phyloP scores from a whole-genome alignment of 345 rosid species.

The Erodium maritimum region DNA sequence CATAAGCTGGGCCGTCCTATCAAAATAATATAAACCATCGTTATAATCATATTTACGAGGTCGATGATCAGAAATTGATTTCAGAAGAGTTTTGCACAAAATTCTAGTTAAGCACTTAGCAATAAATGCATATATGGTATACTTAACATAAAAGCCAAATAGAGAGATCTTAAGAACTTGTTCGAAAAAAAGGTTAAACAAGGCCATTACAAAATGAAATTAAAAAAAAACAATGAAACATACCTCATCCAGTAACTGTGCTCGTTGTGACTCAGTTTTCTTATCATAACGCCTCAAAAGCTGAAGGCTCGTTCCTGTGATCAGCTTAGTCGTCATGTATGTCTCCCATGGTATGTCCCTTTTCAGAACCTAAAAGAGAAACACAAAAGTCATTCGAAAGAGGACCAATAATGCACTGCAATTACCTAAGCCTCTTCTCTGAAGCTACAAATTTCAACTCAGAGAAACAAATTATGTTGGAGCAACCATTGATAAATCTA shows the following conservation, averaged over 20 bases:
- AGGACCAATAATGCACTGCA: too few relatives aligned
- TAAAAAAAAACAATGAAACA: background rate
- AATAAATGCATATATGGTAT: too few relatives aligned
- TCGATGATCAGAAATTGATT: background rate
- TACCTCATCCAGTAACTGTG: slow-evolving; percentile 85
- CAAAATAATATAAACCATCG: slow-evolving; percentile 10
- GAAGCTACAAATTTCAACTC: too few relatives aligned
- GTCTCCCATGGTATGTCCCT: slow-evolving; percentile 99
- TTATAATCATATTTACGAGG: background rate
- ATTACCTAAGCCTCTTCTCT: too few relatives aligned
- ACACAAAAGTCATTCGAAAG: too few relatives aligned
- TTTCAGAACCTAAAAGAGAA: slow-evolving; percentile 54
- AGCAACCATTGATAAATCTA: too few relatives aligned
- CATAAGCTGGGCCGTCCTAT: slow-evolving; percentile 95
- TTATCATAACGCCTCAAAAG: slow-evolving; percentile 80
- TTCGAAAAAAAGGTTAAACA: slow-evolving; percentile 5
- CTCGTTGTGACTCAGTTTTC: slow-evolving; percentile 61
- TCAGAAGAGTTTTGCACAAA: background rate
- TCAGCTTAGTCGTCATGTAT: slow-evolving; percentile 80
- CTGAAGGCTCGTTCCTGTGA: slow-evolving; percentile 78
- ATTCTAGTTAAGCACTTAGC: too few relatives aligned
- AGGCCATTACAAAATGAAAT: background rate
- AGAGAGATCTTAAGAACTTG: background rate
- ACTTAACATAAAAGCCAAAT: too few relatives aligned
- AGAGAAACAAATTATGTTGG: too few relatives aligned